A percentile compares a stretch with the other conserved stretches of the same genome.
These are phyloP conservation scores for Chalara sp. DNA, from an alignment of 2,329 filamentous ascomycete genomes.

Conservation along the genomic window DNA sequence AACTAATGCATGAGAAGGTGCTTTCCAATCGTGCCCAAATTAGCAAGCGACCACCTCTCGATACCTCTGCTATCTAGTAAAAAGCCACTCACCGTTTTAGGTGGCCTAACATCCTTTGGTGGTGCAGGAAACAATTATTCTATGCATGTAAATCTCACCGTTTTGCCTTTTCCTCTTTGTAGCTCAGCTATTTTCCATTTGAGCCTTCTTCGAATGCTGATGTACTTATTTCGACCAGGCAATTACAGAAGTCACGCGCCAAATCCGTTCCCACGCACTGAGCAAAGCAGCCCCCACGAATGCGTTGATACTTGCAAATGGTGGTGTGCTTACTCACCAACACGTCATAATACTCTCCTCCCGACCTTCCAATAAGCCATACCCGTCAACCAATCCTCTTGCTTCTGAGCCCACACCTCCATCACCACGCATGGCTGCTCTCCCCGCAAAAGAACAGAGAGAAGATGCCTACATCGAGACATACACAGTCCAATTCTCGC, in stretches of 20 bases:
- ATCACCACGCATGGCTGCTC: too few species aligned
- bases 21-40: constrained; percentile 63
- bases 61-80: constrained; percentile 37
- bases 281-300: constrained; percentile 37
- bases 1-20: constrained; percentile 37
- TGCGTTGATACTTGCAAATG: constrained; percentile 58
- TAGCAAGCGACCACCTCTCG: constrained; percentile 54
- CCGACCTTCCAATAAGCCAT: constrained; percentile 27
- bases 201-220: not conserved
- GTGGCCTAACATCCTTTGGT: constrained; percentile 61
- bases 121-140: constrained; percentile 68
- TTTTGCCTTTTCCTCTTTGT: not conserved
- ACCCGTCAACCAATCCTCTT: constrained; percentile 41
- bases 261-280: constrained; percentile 27
- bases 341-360: constrained; percentile 53
- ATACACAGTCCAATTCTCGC: constrained; percentile 51
- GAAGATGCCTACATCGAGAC: constrained; percentile 26
- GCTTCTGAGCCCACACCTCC: constrained; percentile 19
- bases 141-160: constrained; percentile 46
- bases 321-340: constrained; percentile 59
- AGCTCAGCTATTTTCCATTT: not conserved
- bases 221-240: constrained; percentile 24
- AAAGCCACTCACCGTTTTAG: constrained; percentile 54
- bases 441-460: too few species aligned
- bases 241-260: constrained; percentile 48